These are phyloP conservation scores for Isatis lusitanica DNA, from an alignment of 441 rosid species.

Conservation along the genomic window DNA sequence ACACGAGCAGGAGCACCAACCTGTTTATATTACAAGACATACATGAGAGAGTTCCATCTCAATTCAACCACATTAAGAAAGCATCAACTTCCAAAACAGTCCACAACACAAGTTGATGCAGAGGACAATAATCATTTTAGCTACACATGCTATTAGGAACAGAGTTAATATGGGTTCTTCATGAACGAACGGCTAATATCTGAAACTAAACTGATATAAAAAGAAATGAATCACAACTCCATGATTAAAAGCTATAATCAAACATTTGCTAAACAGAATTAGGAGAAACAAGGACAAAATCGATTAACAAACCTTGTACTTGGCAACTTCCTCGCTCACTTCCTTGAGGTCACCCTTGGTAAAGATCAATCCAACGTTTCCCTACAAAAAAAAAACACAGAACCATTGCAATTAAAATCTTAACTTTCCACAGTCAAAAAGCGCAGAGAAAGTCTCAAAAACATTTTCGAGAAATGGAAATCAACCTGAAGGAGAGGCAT, in stretches of 20 bases:
- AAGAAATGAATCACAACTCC: background rate
- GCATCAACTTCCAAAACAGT: background rate
- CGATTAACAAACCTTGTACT: conserved; percentile 38
- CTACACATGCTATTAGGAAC: background rate
- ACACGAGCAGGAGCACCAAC: conserved; percentile 82
- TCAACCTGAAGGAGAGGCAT: conserved; percentile 86
- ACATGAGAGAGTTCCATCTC: background rate
- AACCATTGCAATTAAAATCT: conserved; percentile 12
- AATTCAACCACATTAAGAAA: background rate
- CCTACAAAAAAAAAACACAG: conserved; percentile 9
- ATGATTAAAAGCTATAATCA: background rate
- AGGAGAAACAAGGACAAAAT: background rate
- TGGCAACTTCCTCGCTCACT: conserved; percentile 43
- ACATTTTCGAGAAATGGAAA: background rate
- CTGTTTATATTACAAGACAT: conserved; percentile 30
- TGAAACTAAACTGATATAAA: conserved; percentile 9
- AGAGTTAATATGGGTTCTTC: background rate
- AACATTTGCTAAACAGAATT: background rate
- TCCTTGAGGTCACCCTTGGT: conserved; percentile 48
- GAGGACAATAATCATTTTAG: background rate
- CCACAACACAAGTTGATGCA: background rate
- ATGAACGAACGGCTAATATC: background rate
- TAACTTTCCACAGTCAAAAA: background rate
- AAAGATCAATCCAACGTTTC: conserved; percentile 44
- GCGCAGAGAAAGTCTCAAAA: background rate